Base-by-base conservation (phyloP, 2,329 filamentous ascomycete species). In the Aspergillus vadensis region DNA sequence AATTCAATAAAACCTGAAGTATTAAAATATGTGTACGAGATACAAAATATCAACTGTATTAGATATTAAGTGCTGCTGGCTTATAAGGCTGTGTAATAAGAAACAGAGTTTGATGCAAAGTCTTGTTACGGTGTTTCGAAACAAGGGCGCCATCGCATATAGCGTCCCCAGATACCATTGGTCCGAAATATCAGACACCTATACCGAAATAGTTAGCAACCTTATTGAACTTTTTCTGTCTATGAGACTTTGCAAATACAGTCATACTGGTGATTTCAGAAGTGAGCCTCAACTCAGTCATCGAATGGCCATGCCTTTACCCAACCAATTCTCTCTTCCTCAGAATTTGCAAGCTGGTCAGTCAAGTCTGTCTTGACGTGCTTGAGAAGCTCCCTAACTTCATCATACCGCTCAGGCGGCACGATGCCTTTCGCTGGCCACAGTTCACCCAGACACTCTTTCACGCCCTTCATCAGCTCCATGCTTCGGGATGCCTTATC, bases 131-230 rank as follows among this genome's bases (percentile, higher is more conserved):
- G n/a, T n/a, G n/a, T n/a, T 19, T 53, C 78, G 70, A 0, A 82
- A 73, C 2, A 80, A 56, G 0, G 70, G 72, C 4, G 61, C 67
- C 38, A 81, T 71, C 9, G 58, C 38, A 0, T 6, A 1, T 1
- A 80, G 58, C 0, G 67, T 72, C 0, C 77, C 77, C 2, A 78
- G 27, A 50, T 74, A 79, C n/a, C 60, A 63, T 0, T 27, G 10
- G 56, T 81, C 78, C 9, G 69, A 64, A n/a, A 81, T 76, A 61
- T 80, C 80, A 2, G 77, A 71, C 0, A 77, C 63, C 77, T 81
- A 8, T 23, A 25, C 32, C 32, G 43, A 44, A 36, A 5, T 21
- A 41, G 32, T 54, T 52, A 50, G 23, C 25, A 53, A n/a, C n/a
- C n/a, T n/a, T n/a, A n/a, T n/a, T n/a, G n/a, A n/a, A n/a, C n/a